These are phyloP conservation scores for Euptelea pleiosperma DNA, from an alignment of 164 flowering plant genomes.

Conservation along the genomic window DNA sequence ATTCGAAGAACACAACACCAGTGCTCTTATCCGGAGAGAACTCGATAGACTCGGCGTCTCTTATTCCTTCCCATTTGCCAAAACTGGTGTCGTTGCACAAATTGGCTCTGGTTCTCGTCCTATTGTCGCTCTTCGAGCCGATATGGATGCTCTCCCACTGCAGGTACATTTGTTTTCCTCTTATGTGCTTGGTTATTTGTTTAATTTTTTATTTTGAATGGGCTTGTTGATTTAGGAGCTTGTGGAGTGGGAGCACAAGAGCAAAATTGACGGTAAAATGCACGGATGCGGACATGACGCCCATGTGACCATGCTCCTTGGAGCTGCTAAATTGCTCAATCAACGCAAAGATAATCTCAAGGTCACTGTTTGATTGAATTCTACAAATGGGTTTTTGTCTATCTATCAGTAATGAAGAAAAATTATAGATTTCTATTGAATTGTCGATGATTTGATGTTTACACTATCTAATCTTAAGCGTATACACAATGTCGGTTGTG, in stretches of 20 bases:
- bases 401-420: too few species aligned
- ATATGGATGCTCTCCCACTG: conserved; percentile 92
- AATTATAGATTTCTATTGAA: too few species aligned
- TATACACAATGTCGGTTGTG: too few species aligned
- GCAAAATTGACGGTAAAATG: conserved; percentile 77
- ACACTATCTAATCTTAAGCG: too few species aligned
- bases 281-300: conserved; percentile 91
- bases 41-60: conserved; percentile 60
- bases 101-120: conserved; percentile 67
- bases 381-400: background rate
- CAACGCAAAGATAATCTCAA: conserved; percentile 56
- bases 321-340: conserved; percentile 80
- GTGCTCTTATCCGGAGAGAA: conserved; percentile 67
- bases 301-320: conserved; percentile 81
- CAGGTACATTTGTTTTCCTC: conserved; percentile 39
- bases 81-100: conserved; percentile 70
- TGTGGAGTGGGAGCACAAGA: conserved; percentile 86
- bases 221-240: conserved; percentile 46
- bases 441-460: too few species aligned
- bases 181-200: background rate
- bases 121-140: conserved; percentile 80
- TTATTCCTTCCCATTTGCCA: conserved; percentile 60
- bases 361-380: conserved; percentile 29
- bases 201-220: background rate
- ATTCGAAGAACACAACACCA: conserved; percentile 75